phyloP scores from a whole-genome alignment of 768 basidiomycete species.

The Leccinum disarticulatum region DNA sequence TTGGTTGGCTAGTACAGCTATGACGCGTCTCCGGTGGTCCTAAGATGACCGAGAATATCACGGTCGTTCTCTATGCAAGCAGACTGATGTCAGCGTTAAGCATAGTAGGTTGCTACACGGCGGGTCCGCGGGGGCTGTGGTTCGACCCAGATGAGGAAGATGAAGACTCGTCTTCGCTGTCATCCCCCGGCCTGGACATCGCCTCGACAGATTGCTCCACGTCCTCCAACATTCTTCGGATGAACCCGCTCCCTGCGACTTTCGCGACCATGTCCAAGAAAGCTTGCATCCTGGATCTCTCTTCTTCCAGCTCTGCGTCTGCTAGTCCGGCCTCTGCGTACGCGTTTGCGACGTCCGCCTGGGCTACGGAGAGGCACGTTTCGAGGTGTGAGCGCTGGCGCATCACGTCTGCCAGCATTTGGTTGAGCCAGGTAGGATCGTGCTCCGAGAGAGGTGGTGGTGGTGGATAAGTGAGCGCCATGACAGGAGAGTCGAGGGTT shows the following conservation, averaged over 20 bases:
- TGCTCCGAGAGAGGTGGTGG: constrained; percentile 21
- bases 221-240: constrained; percentile 26
- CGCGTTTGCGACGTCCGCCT: constrained; percentile 21
- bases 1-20: background rate
- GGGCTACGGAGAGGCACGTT: constrained; percentile 13
- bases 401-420: constrained; percentile 27
- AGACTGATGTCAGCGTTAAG: background rate
- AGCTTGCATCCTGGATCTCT: constrained; percentile 22
- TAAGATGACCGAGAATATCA: background rate
- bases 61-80: background rate
- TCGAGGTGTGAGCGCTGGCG: constrained; percentile 28
- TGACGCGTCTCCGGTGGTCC: background rate
- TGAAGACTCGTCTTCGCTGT: background rate
- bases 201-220: constrained; percentile 14
- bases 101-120: background rate
- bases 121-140: background rate
- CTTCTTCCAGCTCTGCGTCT: constrained; percentile 26
- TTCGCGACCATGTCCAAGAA: constrained; percentile 24
- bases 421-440: constrained; percentile 29
- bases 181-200: constrained; percentile 14
- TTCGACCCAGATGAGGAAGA: constrained; percentile 5
- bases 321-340: constrained; percentile 29
- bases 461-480: constrained; percentile 29
- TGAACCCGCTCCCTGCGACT: constrained; percentile 30
- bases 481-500: constrained; percentile 28